Base-by-base conservation (phyloP, 176 grass and related monocot genomes). In the Pontederia paniculata region DNA sequence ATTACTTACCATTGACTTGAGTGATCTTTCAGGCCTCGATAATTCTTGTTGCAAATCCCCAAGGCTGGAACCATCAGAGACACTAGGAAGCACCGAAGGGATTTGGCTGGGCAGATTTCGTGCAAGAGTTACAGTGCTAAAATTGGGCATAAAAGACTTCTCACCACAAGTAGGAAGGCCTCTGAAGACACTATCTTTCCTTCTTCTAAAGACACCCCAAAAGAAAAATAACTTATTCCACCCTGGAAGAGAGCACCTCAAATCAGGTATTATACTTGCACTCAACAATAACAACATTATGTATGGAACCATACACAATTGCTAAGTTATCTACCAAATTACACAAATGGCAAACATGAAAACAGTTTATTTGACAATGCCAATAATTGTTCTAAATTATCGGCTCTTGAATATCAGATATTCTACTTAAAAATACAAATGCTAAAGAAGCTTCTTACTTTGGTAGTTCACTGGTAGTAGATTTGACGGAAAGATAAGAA, bases 201-300 rank as follows among this genome's bases (percentile, higher is more conserved):
- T 60, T 50, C 77, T 73, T 81, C 76, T 82, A 57, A 98, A 91
- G 45, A 98, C 71, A 58, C 93, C 93, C 87, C 87, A 98, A 21
- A 98, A 83, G 65, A 79, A 98, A 80, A 77, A 98, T 52, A 98
- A 71, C 72, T 78, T 91, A 47, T 98, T 98, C 93, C 93, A 98
- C 54, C 87, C 93, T 98, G 65, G 79, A 74, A 52, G 1, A 71
- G 21, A 51, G 52, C 70, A 57, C 12, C 1, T 17, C 14, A 14
- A 46, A 18, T 70, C 43, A 70, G 54, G 31, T 46, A 14, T 47
- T 16, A 58, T 69, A 54, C 11, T 28, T 28, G 13, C 42, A 14
- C 25, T 43, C 21, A 46, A 31, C 25, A 31, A 31, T 15, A 46
- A 31, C 25, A 31, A 31, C 25, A 31, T 31, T 5, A 31, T 31